A percentile compares a stretch with the other conserved stretches of the same genome.
Evolutionary conservation across 2,329 filamentous ascomycete species (phyloP).

Genomic region (Pseudogymnoascus sp.): DNA sequence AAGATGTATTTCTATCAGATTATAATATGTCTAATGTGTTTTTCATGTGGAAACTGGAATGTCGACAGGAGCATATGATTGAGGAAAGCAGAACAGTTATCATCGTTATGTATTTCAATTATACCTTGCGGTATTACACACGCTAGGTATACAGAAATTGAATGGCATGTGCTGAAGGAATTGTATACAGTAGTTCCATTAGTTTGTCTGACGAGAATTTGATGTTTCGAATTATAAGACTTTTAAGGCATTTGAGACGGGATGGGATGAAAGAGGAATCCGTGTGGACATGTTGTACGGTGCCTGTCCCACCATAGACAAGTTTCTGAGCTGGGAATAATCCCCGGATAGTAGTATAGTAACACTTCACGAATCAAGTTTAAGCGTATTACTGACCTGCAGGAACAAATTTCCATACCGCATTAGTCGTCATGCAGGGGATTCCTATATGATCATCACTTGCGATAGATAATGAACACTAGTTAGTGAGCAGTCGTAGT

Average conservation of each 20-base stretch:
- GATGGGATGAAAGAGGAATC: neutral
- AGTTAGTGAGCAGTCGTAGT: neutral
- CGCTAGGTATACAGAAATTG: neutral
- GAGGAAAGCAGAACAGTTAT: neutral
- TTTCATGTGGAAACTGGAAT: neutral
- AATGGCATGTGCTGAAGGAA: neutral
- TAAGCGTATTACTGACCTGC: neutral
- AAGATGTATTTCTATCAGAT: neutral
- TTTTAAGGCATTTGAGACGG: neutral
- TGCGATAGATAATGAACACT: neutral
- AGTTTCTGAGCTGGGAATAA: neutral
- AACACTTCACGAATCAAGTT: neutral
- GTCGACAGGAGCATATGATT: neutral
- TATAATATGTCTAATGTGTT: neutral
- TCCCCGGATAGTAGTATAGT: neutral
- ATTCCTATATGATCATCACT: neutral
- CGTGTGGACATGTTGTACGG: neutral
- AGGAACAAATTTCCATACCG: neutral
- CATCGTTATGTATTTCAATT: neutral
- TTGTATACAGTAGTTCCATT: neutral
- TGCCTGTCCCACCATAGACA: neutral
- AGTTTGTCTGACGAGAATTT: neutral
- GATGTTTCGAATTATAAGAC: neutral
- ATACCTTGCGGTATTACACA: neutral
- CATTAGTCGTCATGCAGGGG: constrained; percentile 4